Percentiles rank a stretch among this genome's conserved stretches.
These are phyloP conservation scores for Yamadazyma sp. DNA, from an alignment of 1,139 yeast species.

Conservation along the genomic window DNA sequence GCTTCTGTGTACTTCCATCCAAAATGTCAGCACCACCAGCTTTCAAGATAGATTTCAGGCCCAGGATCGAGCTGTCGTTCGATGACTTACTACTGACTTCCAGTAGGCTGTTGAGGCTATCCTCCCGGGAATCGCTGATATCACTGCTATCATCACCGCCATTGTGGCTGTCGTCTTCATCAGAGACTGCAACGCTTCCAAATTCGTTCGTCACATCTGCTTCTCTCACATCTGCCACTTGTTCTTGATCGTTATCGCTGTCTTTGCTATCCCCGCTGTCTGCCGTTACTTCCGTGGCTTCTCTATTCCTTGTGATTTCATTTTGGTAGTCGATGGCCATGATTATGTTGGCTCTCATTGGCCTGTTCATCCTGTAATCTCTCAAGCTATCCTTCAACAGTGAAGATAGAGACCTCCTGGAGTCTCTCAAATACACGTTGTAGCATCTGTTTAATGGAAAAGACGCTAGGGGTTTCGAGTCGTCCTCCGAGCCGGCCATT, in stretches of 20 bases:
- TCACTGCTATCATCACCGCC: neutral
- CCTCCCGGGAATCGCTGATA: neutral
- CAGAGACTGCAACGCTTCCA: neutral
- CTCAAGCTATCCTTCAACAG: constrained; percentile 2
- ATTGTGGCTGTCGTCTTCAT: neutral
- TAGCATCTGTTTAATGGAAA: constrained; percentile 11
- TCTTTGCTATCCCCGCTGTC: too few species aligned
- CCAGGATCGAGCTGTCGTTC: neutral
- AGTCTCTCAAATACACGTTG: constrained; percentile 7
- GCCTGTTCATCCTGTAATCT: constrained; percentile 2
- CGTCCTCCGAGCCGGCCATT: constrained; percentile 1
- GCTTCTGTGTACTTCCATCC: neutral
- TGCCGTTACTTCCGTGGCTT: too few species aligned
- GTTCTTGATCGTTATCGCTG: too few species aligned
- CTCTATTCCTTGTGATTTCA: too few species aligned
- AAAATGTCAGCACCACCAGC: neutral
- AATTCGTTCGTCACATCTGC: too few species aligned
- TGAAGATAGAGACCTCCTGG: constrained; percentile 2
- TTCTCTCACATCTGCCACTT: too few species aligned
- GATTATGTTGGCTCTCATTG: too few species aligned
- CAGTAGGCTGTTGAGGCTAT: neutral
- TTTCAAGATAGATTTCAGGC: neutral
- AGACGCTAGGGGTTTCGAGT: constrained; percentile 2
- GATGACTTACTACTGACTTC: neutral
- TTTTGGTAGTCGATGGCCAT: too few species aligned